Base-by-base conservation (phyloP, 129 eudicot species). In the Centrapalus pauciflorus region DNA sequence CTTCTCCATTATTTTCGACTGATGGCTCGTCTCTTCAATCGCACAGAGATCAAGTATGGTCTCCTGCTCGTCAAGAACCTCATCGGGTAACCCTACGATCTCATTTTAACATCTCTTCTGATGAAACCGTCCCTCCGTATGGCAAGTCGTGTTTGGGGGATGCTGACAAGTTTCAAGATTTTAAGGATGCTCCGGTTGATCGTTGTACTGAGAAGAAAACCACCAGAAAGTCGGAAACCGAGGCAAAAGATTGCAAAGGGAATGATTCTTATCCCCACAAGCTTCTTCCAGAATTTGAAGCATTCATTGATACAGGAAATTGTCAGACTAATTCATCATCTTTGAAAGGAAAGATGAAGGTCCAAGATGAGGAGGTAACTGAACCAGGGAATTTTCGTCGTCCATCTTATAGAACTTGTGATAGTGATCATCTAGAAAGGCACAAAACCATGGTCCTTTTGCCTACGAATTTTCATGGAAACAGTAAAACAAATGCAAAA, bases 301-400 rank as follows among this genome's bases (percentile, higher is more conserved):
- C 50, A 62, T 64, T 60, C n/a, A 63, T 0, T 1, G 66, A 46
- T 48, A 43, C 17, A 11, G 73, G 43, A 46, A 58, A 52, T 64
- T 20, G n/a, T 37, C 64, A 14, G 34, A 58, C 50, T 24, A 65
- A 16, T 9, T 19, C 54, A 2, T 72, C 87, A 48, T 38, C 75
- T 58, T 67, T 59, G 45, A 85, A 85, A 71, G 89, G 89, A 64
- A 85, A 80, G 46, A 51, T 54, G 63, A 85, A 82, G 78, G 57
- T 85, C 50, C 79, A 70, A 74, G 80, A 57, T 64, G 83, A 82
- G 35, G 12, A 24, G 25, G 24, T 26, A 32, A 52, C 11, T 24
- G 76, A 45, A 72, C 11, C 67, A 8, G 63, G 37, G 14, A 63
- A 69, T 37, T 64, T 58, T 54, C 61, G 49, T 49, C 17, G 29